Percentiles rank a stretch among this genome's conserved stretches.
These are phyloP conservation scores for Cladophialophora bantiana DNA, from an alignment of 2,329 filamentous ascomycete genomes.

Conservation along the genomic window DNA sequence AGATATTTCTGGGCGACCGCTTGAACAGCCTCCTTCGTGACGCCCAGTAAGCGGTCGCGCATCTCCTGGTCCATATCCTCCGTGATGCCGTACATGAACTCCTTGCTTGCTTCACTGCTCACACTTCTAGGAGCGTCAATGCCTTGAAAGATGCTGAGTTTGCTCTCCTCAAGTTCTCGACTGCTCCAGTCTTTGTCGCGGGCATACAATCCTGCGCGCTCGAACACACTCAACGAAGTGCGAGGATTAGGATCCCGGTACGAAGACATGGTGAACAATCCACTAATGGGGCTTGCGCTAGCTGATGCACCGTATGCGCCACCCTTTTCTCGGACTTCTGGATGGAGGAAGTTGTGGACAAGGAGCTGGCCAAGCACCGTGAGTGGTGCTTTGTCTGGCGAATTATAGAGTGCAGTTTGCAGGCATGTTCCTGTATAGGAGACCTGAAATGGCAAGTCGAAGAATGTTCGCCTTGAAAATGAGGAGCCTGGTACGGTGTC, in stretches of 20 bases:
- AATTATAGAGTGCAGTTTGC: slow-evolving; percentile 82
- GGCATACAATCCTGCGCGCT: slow-evolving; percentile 81
- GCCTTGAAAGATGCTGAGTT: slow-evolving; percentile 90
- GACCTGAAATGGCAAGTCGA: slow-evolving; percentile 94
- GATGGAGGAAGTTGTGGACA: slow-evolving; percentile 95
- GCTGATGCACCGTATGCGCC: slow-evolving; percentile 95
- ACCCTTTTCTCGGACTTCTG: slow-evolving; percentile 96
- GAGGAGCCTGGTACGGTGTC: slow-evolving; percentile 47
- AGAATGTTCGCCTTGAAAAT: slow-evolving; percentile 74
- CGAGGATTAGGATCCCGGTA: slow-evolving; percentile 95
- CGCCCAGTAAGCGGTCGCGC: slow-evolving; percentile 84
- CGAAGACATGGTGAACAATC: slow-evolving; percentile 91
- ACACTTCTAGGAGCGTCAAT: slow-evolving; percentile 89
- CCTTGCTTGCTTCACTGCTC: slow-evolving; percentile 83
- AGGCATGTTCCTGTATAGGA: slow-evolving; percentile 88
- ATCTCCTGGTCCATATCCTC: slow-evolving; percentile 87
- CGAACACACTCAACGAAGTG: slow-evolving; percentile 86
- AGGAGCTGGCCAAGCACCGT: slow-evolving; percentile 90
- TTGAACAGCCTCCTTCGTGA: slow-evolving; percentile 79
- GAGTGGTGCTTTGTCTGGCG: slow-evolving; percentile 76
- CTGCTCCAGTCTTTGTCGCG: slow-evolving; percentile 80
- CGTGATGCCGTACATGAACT: slow-evolving; percentile 84
- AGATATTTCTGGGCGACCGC: slow-evolving; percentile 82
- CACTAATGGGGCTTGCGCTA: slow-evolving; percentile 78
- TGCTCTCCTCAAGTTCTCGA: slow-evolving; percentile 91